Evolutionary conservation across 257 asterid species (phyloP).

Genomic region (Mentha longifolia): DNA sequence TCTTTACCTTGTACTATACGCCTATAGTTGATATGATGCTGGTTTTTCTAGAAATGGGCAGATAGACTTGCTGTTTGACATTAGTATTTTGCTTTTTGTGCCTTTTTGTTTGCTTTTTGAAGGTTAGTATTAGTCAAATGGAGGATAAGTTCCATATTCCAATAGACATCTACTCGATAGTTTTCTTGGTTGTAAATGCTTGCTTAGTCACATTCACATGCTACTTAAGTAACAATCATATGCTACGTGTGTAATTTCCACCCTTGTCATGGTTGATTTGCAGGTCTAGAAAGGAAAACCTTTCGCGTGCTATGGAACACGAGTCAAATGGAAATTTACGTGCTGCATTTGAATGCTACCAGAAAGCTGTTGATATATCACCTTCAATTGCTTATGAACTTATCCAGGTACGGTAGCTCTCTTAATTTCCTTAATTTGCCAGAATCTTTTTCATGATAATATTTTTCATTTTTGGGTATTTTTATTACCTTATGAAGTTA

Average conservation of each 20-base stretch:
- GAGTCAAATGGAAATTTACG: constrained; percentile 82
- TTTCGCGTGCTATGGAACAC: constrained; percentile 88
- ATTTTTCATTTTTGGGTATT: background rate
- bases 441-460: background rate
- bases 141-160: background rate
- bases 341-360: constrained; percentile 95
- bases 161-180: background rate
- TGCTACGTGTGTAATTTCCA: constrained; percentile 8
- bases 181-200: constrained; percentile 11
- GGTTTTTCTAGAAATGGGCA: constrained; percentile 6
- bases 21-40: background rate
- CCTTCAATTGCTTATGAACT: constrained; percentile 92
- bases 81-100: constrained; percentile 4
- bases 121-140: background rate
- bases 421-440: constrained; percentile 1
- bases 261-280: constrained; percentile 21
- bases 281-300: constrained; percentile 90
- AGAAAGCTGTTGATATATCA: constrained; percentile 97
- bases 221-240: constrained; percentile 1
- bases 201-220: constrained; percentile 7
- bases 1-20: background rate
- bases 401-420: constrained; percentile 67
- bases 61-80: background rate
- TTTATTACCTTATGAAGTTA: constrained; percentile 4
- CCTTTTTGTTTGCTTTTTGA: background rate